phyloP scores from a whole-genome alignment of 2,329 filamentous ascomycete genomes.

The Botrytis deweyae region DNA sequence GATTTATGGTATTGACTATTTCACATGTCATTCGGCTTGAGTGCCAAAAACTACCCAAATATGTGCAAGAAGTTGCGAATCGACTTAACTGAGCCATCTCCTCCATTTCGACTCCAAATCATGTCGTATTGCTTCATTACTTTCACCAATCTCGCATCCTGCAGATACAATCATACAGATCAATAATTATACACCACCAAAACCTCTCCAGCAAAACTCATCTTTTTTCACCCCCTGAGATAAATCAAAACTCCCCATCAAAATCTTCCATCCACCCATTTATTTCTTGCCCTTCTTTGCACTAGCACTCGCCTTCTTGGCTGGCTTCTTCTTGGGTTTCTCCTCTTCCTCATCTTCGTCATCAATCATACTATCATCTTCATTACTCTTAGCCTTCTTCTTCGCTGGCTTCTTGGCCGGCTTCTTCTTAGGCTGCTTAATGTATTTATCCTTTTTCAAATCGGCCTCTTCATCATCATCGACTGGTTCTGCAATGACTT shows the following conservation, averaged over 20 bases:
- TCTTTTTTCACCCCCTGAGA: background rate
- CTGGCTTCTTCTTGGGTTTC: conserved; percentile 34
- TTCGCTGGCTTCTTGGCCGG: conserved; percentile 49
- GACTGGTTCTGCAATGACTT: conserved; percentile 54
- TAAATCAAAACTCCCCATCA: background rate
- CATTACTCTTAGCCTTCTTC: conserved; percentile 30
- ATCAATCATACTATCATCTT: conserved; percentile 31
- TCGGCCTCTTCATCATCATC: conserved; percentile 74
- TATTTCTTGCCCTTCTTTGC: conserved; percentile 34
- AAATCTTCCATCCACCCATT: background rate
- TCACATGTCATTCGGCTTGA: background rate
- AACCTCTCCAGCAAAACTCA: background rate
- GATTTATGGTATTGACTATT: conserved; percentile 1
- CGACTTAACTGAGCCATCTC: background rate
- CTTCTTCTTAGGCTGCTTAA: conserved; percentile 82
- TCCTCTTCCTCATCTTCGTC: conserved; percentile 28
- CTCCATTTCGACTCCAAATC: background rate
- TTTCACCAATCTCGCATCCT: background rate
- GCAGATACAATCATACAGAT: background rate
- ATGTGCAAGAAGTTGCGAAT: conserved; percentile 9
- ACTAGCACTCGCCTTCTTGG: conserved; percentile 23
- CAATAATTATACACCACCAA: background rate
- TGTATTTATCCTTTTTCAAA: conserved; percentile 92
- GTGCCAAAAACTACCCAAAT: conserved; percentile 6
- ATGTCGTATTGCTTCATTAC: background rate